Evolutionary conservation across 129 eudicot genomes (phyloP), one percentile per base, ranked within the genome.

Genomic region (Apium graveolens): DNA sequence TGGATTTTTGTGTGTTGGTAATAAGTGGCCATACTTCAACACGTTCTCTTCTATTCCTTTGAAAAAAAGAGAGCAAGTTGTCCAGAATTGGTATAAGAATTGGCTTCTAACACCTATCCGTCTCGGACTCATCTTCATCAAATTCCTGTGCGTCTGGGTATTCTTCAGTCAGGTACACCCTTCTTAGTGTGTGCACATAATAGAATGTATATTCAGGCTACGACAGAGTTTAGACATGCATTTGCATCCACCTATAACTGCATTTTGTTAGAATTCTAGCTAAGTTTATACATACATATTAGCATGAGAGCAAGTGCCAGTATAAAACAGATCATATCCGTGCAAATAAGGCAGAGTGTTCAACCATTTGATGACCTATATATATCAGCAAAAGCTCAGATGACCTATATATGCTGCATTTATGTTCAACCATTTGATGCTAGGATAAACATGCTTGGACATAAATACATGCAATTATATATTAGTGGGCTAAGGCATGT

Each of bases 11-110:
- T 89, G 93, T 84, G 79, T 88, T 45, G 70, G 87, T 3, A 14
- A 79, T 14, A 72, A 84, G 81, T 89, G 98, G 97, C 98, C 98
- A 0, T 88, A 76, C 55, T 37, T 93, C 53, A 82, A 86, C 80
- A 91, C 80, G 14, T 93, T 93, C 60, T 83, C 89, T 3, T 65
- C 78, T 11, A 83, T 93, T 27, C 32, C 89, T 16, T 62, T 84
- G 73, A 85, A 84, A 13, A 91, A 84, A 60, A 89, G 97, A 77
- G 98, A 93, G 57, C 87, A 84, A 71, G 78, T 93, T 43, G 72
- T 93, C 35, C 96, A 91, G 79, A 83, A 62, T 81, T 93, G 97
- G 96, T 77, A 88, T 70, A 86, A 80, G 38, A 77, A 87, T 78
- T 62, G 88, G 75, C 45, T 86, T 60, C 7, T 93, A 6, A 86